Evolutionary conservation across 345 rosid genomes (phyloP), one percentile per base, ranked within the genome.

Genomic region (Jatropha curcas): DNA sequence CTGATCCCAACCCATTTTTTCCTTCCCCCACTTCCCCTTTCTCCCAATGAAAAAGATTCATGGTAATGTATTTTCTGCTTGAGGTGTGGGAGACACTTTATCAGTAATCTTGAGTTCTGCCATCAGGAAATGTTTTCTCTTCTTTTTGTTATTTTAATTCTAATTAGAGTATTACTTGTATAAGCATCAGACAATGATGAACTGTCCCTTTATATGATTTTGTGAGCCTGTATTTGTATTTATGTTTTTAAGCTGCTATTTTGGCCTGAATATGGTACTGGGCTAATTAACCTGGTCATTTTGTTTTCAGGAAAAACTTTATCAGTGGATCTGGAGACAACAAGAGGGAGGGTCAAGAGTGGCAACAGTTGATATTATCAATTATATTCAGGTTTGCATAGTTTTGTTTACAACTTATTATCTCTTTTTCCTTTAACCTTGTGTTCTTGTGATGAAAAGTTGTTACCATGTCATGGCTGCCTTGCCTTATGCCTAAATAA

Each of bases 341-440:
- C 93, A 93, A 78, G 98, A 93, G 74, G 97, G 80, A 74, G 98
- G 94, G 33, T 82, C 92, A 27, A 88, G 94, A 77, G 90, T 88
- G 50, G 72, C 95, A 68, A 74, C 92, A 16, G 65, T 69, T 79
- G 98, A 93, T 81, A 82, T 90, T 43, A 53, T 86, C 68, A 89
- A 60, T 80, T 89, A 89, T 81, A 71, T 90, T 72, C 94, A 90
- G 94, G 98, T 93, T 28, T 45, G 48, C 24, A 19, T 46, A 13
- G 30, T 56, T 46, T 48, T 51, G 20, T 37, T 52, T 20, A 19
- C 50, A 24, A 17, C 27, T 0, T 41, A 7, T 9, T n/a, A 39
- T 20, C 22, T 60, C 16, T 28, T 59, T 22, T 43, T 13, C 20
- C 14, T 22, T 27, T 74, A 31, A 33, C 43, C 24, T 27, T 27